Base-by-base conservation (phyloP, 768 basidiomycete species). In the Grammothele lineata region DNA sequence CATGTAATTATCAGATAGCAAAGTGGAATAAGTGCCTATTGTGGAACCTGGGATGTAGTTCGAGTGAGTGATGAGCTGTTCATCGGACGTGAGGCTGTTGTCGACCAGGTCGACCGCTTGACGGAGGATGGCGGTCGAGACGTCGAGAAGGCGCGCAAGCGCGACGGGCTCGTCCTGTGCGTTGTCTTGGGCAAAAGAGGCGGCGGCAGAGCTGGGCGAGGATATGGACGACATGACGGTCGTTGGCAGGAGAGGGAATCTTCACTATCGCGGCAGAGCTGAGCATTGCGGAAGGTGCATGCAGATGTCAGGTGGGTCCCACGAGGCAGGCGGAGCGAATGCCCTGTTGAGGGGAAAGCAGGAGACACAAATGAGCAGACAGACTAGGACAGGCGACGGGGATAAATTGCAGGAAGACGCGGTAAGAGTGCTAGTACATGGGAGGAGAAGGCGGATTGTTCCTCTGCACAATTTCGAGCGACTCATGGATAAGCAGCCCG, bases 11-110 rank as follows among this genome's bases (percentile, higher is more conserved):
- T 33, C 37, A 37, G 27, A 27, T n/a, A n/a, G n/a, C n/a, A 45
- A 15, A 45, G 40, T 15, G 8, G n/a, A 34, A 5, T 45, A 56
- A 62, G 48, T 64, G 88, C 89, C 89, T 47, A 92, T 92, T 5
- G 90, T 91, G 9, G 88, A 90, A 14, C 90, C 90, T n/a, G 88
- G 87, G 42, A 92, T 73, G 57, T 77, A 81, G 59, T 78, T 75
- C n/a, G 88, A 90, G 45, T 76, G 71, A 14, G 73, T 71, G 11
- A 72, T 77, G 43, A 92, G 75, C 61, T 91, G 87, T 14, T 79
- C 77, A 57, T 92, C 83, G 10, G 77, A 72, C 12, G 72, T 75
- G 42, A 92, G 70, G 51, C 78, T 68, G 40, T 81, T 75, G 60
- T 85, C 78, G 43, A 91, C 63, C 34, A 92, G 67, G 55, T 86